phyloP scores from a whole-genome alignment of 1,284 basidiomycete species.

The Peniophora sp. region DNA sequence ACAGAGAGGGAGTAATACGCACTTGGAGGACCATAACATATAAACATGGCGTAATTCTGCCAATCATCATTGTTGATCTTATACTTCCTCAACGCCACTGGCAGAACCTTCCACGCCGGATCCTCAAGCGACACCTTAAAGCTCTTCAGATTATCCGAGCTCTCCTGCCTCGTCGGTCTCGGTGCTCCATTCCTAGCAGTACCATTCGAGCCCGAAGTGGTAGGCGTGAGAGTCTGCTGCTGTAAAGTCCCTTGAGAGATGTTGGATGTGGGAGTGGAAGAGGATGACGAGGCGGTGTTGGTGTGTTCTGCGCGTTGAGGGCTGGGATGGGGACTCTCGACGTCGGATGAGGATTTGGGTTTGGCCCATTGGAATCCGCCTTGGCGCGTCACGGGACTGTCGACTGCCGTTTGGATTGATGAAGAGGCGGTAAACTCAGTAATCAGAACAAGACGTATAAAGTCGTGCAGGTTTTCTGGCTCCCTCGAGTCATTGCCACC shows the following conservation, averaged over 20 bases:
- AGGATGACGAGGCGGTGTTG: conserved; percentile 23
- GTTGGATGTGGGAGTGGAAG: conserved; percentile 12
- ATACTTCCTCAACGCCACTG: conserved; percentile 97
- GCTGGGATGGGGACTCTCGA: conserved; percentile 69
- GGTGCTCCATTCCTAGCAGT: conserved; percentile 18
- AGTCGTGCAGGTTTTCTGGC: too few species aligned
- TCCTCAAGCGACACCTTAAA: conserved; percentile 93
- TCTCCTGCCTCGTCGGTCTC: conserved; percentile 53
- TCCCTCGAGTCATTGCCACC: too few species aligned
- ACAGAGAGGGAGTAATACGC: conserved; percentile 22
- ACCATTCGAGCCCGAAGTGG: conserved; percentile 18
- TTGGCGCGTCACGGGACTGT: conserved; percentile 53
- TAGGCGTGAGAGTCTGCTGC: conserved; percentile 11
- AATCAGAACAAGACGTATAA: too few species aligned
- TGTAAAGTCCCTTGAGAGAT: conserved; percentile 17
- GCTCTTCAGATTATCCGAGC: conserved; percentile 73
- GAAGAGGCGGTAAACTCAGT: conserved; percentile 26
- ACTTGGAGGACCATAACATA: conserved; percentile 92
- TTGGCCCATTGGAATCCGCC: conserved; percentile 80
- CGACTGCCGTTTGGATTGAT: conserved; percentile 24
- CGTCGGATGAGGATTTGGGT: conserved; percentile 59
- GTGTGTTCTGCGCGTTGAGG: conserved; percentile 71
- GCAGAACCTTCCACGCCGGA: conserved; percentile 96
- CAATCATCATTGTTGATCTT: conserved; percentile 98
- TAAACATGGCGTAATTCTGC: conserved; percentile 99